Conservation (phyloP, 2,329 filamentous ascomycete genomes). For the Cytospora mali region DNA sequence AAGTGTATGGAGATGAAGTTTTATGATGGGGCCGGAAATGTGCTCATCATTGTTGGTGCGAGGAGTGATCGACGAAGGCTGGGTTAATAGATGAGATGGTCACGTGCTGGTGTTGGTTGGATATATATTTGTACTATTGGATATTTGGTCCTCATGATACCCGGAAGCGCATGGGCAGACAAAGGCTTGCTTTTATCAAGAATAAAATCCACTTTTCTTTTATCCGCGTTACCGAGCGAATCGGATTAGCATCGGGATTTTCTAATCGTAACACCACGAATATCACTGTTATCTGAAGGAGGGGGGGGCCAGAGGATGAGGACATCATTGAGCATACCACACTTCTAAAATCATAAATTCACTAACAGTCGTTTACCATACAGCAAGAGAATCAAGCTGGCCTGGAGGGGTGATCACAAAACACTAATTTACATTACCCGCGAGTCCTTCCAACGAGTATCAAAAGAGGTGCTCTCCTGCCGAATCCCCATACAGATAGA, state of each 20-base stretch:
- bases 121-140: neutral
- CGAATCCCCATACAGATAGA: neutral
- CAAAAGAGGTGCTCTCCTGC: conserved; percentile 16
- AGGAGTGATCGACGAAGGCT: conserved; percentile 27
- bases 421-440: conserved; percentile 22
- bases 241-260: neutral
- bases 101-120: neutral
- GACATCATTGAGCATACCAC: conserved; percentile 5
- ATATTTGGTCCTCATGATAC: conserved; percentile 9
- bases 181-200: neutral
- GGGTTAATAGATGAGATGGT: neutral
- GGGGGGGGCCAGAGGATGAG: no score
- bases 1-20: conserved; percentile 62
- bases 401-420: conserved; percentile 15
- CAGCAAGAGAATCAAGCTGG: conserved; percentile 2
- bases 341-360: conserved; percentile 10
- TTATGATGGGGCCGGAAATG: conserved; percentile 64
- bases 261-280: neutral
- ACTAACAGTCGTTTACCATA: conserved; percentile 14
- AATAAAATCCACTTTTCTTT: neutral
- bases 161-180: neutral
- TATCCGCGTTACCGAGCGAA: neutral
- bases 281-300: neutral
- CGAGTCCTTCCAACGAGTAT: neutral
- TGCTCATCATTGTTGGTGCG: conserved; percentile 48